Evolutionary conservation across 805 yeast genomes (phyloP).

Genomic region (Saccharomycopsis fermentans): DNA sequence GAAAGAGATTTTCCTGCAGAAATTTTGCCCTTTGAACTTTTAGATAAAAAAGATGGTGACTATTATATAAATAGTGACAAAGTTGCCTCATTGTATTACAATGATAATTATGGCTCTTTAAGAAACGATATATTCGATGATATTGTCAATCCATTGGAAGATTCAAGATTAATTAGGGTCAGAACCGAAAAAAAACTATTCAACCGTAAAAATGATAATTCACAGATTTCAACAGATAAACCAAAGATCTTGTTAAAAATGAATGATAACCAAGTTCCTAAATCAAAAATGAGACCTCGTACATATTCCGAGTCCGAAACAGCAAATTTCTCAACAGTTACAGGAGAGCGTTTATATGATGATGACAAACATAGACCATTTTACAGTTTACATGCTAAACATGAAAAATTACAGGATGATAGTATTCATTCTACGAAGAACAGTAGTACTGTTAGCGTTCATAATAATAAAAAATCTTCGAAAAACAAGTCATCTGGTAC

Average conservation of each 20-base stretch:
- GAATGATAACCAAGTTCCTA: neutral
- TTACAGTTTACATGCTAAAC: slow-evolving; percentile 13
- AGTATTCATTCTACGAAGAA: slow-evolving; percentile 14
- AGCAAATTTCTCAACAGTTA: slow-evolving; percentile 43
- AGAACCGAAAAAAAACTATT: slow-evolving; percentile 5
- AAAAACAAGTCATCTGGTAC: neutral
- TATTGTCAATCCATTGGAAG: slow-evolving; percentile 7
- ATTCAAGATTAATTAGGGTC: slow-evolving; percentile 6
- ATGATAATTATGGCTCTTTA: slow-evolving; percentile 11
- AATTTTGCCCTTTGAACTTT: slow-evolving; percentile 17
- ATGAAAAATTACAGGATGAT: slow-evolving; percentile 17
- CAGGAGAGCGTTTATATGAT: slow-evolving; percentile 45
- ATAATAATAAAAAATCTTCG: neutral
- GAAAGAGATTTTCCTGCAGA: slow-evolving; percentile 19
- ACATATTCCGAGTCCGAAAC: slow-evolving; percentile 60
- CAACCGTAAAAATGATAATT: neutral
- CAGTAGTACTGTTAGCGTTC: slow-evolving; percentile 1
- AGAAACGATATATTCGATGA: slow-evolving; percentile 5
- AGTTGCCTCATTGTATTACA: neutral
- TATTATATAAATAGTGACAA: slow-evolving; percentile 13
- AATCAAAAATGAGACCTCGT: slow-evolving; percentile 21
- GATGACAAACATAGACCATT: slow-evolving; percentile 42
- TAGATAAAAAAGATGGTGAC: slow-evolving; percentile 16
- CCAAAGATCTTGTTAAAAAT: neutral
- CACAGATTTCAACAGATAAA: neutral